Base-by-base conservation (phyloP, 164 flowering plant species). In the Buxus sempervirens region DNA sequence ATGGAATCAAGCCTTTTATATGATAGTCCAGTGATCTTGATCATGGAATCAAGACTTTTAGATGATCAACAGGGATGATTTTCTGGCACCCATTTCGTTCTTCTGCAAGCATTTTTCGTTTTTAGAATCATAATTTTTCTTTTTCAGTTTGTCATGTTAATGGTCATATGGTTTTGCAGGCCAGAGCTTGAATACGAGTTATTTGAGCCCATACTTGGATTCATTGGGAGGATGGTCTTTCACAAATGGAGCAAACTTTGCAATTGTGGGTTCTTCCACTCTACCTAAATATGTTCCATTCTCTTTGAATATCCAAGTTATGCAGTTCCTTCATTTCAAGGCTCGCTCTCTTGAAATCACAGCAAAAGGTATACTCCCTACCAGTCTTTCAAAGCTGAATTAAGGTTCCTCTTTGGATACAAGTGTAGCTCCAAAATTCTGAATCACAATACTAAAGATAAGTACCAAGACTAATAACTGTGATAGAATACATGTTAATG, bases 271-370 rank as follows among this genome's bases (percentile, higher is more conserved):
- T 5, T 81, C 89, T 48, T 68, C 86, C 5, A 83, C 87, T 10
- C 85, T 86, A 24, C 91, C 90, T 1, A 82, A 74, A 63, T 78
- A 61, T 69, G 78, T 76, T 2, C 91, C 94, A 0, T 88, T 88
- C 65, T 73, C 86, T 10, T 64, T 88, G 75, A 74, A 81, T 48
- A 76, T 88, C 56, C 94, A 88, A 79, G 60, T 88, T 23, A 79
- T 85, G 86, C 91, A 88, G 78, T 88, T 88, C 67, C 73, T 80
- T 55, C 90, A 78, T 45, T 86, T 88, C 76, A 86, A 79, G 74
- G 65, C 77, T 25, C 80, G 81, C 21, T 70, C 83, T 9, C 77
- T 79, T 59, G 80, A 86, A 60, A 88, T 84, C 51, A 67, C 54
- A 64, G 22, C 77, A 41, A 42, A 79, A 72, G 93, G 89, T 85